Evolutionary conservation across 2,329 filamentous ascomycete species (phyloP).

Genomic region (Epichloe elymi): DNA sequence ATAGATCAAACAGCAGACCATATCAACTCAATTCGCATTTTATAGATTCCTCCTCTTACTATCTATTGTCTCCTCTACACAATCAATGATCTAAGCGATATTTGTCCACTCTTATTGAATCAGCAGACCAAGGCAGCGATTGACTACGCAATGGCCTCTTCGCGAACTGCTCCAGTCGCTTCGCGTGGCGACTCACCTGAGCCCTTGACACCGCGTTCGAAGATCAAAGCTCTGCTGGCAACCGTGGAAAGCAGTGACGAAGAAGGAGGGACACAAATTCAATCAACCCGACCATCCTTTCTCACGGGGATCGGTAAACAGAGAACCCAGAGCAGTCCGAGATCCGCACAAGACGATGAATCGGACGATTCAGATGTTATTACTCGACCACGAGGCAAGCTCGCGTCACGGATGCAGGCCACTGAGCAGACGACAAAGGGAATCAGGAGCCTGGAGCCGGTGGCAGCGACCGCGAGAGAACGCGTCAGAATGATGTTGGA

Average conservation of each 20-base stretch:
- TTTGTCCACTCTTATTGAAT: not conserved
- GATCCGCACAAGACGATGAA: conserved; percentile 25
- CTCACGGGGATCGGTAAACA: not conserved
- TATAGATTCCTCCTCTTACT: not conserved
- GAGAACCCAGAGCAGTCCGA: not conserved
- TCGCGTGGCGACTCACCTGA: conserved; percentile 28
- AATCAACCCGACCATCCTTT: conserved; percentile 5
- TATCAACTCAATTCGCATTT: not conserved
- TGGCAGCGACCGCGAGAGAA: conserved; percentile 23
- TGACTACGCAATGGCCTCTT: conserved; percentile 31
- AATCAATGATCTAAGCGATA: not conserved
- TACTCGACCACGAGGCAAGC: conserved; percentile 44
- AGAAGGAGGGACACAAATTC: conserved; percentile 18
- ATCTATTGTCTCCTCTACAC: not conserved
- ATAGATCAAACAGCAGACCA: not conserved
- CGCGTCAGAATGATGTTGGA: conserved; percentile 31
- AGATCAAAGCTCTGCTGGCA: conserved; percentile 40
- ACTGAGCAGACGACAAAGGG: conserved; percentile 6
- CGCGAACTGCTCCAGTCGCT: conserved; percentile 31
- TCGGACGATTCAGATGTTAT: conserved; percentile 27
- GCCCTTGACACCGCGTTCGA: conserved; percentile 38
- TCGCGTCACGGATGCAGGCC: conserved; percentile 51
- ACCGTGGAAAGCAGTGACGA: conserved; percentile 37
- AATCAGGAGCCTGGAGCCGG: conserved; percentile 1
- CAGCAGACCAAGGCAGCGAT: not conserved